Base-by-base conservation (phyloP, 257 asterid genomes). In the Mentha longifolia region DNA sequence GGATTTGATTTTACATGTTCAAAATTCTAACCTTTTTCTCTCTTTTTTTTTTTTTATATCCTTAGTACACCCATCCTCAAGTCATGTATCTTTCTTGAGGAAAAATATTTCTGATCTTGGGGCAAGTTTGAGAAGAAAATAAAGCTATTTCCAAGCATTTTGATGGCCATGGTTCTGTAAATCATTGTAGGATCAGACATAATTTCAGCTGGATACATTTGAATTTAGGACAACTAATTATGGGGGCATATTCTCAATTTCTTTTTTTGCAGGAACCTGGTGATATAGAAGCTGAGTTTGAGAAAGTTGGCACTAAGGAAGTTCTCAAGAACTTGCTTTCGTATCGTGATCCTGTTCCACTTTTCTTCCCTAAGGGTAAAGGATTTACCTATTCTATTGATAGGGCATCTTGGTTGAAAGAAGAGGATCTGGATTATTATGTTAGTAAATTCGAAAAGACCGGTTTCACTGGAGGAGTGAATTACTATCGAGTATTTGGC, bases 401-500 rank as follows among this genome's bases (percentile, higher is more conserved):
- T 16, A 76, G 77, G 74, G 85, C 92, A 11, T 37, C 85, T 45
- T 92, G 96, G 94, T 65, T 89, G 59, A 70, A 87, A 16, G 90
- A 86, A 54, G 78, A 86, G n/a, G 92, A 92, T 50, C 80, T 92
- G 2, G 81, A 85, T 58, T 92, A 92, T 61, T 92, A 86, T 30
- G 83, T 69, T 41, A 67, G 37, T 68, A 85, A 74, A 62, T 89
- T 85, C 70, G 83, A 80, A 67, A 67, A 73, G 65, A 87, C 85
- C 14, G 96, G 98, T 54, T 92, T 89, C 86, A 87, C 89, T 0
- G 98, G 98, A 43, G 94, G 82, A 60, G 49, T 92, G 37, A 92
- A 92, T 76, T 89, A 86, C 77, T 92, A 92, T 66, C 92, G 96
- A 6, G 89, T 94, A 3, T 13, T 84, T 28, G 65, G 67, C 50